A percentile compares a stretch with the other conserved stretches of the same genome.
Evolutionary conservation across 2,329 filamentous ascomycete genomes (phyloP).

Genomic region (Venturia aucupariae): DNA sequence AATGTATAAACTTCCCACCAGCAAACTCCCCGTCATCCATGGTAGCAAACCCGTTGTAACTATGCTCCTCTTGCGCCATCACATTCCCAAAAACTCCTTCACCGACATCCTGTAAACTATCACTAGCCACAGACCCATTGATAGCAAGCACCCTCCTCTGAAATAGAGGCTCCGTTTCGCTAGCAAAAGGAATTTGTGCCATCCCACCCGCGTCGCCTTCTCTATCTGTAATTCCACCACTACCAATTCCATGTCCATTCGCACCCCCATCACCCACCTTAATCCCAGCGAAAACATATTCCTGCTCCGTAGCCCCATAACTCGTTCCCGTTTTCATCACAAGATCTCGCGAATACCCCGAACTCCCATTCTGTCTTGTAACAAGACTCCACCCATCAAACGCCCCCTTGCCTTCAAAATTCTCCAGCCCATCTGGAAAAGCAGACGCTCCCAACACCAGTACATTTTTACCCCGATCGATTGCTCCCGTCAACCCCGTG

Average conservation of each 20-base stretch:
- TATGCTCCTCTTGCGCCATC: not conserved
- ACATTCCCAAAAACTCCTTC: not conserved
- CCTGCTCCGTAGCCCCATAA: conserved; percentile 48
- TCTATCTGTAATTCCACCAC: not conserved
- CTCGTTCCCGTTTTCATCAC: conserved; percentile 41
- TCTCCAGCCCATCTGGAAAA: conserved; percentile 52
- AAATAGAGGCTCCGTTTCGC: conserved; percentile 38
- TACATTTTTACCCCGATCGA: conserved; percentile 42
- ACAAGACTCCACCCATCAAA: conserved; percentile 19
- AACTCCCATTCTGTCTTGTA: conserved; percentile 51
- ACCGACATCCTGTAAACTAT: not conserved
- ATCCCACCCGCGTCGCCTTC: not conserved
- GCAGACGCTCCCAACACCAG: conserved; percentile 37
- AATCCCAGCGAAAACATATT: conserved; percentile 45
- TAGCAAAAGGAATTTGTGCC: conserved; percentile 15
- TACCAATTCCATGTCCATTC: no score
- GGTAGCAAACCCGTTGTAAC: not conserved
- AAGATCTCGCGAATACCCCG: conserved; percentile 42
- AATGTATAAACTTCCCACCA: not conserved
- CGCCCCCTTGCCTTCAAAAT: conserved; percentile 21
- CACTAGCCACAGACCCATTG: conserved; percentile 32
- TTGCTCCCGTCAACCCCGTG: conserved; percentile 37
- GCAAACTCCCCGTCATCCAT: not conserved
- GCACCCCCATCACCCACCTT: conserved; percentile 18
- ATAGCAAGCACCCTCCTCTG: conserved; percentile 45